Evolutionary conservation across 192 early-diverging fungal species (phyloP), one percentile per base, ranked within the genome.

Genomic region (Phlyctochytrium planicorne): DNA sequence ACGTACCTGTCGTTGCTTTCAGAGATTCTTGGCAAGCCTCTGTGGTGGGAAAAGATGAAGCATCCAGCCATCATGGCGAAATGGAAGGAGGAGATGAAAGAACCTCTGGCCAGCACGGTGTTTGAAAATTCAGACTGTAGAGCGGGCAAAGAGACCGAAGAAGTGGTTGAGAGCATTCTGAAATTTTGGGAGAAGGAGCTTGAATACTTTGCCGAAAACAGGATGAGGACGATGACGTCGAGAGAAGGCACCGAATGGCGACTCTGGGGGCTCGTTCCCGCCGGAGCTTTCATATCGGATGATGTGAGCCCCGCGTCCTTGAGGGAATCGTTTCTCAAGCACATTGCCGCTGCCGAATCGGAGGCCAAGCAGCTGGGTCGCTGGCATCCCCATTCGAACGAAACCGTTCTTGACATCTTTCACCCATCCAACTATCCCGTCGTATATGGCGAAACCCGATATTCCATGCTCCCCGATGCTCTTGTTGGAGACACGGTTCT

Each of bases 341-440:
- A 47, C 10, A 6, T 47, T 20, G 20, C 10, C 40, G 40, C 40
- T 47, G 40, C 40, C 10, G 76, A 77, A 60, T 23, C 63, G 20
- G 63, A 23, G 4, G 30, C 71, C 4, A 35, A 69, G 52, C n/a
- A 33, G 2, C 30, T 62, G 25, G 27, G 81, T 23, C 73, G 83
- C 20, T 79, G 79, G 79, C 79, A 86, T 68, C 76, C 74, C 1
- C 69, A 73, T 16, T 63, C 71, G 27, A 66, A 82, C 32, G 34
- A 66, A 2, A 65, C 75, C 55, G 78, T 83, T 14, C 72, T 84
- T 31, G 78, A 83, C 59, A 68, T 87, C 25, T 70, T 88, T 20
- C 82, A 87, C 63, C 84, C 84, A 34, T 85, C 80, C 14, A 65
- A 84, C 30, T 84, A 64, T 59, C 67, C 62, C 56, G 62, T 74